Evolutionary conservation across 805 yeast genomes (phyloP).

Genomic region (Candida vaughaniae): DNA sequence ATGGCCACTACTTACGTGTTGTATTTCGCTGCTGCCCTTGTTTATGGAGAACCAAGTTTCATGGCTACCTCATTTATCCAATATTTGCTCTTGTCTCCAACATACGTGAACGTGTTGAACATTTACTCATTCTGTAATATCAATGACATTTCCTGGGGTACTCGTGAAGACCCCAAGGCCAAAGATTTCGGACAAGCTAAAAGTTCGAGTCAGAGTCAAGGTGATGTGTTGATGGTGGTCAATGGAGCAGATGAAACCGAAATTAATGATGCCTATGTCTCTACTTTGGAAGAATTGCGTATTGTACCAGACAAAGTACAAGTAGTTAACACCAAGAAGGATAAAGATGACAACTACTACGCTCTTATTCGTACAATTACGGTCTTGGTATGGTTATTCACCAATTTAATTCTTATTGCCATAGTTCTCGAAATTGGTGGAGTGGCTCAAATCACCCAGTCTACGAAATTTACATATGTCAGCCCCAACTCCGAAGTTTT

Average conservation of each 20-base stretch:
- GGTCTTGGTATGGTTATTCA: constrained; percentile 84
- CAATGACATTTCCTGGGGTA: constrained; percentile 98
- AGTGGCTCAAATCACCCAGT: constrained; percentile 39
- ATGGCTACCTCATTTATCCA: constrained; percentile 87
- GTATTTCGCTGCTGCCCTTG: constrained; percentile 72
- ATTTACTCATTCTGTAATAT: constrained; percentile 95
- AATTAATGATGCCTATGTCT: constrained; percentile 70
- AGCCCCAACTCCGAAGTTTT: constrained; percentile 58
- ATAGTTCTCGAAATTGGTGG: constrained; percentile 87
- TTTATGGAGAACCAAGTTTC: constrained; percentile 90
- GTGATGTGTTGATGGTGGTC: constrained; percentile 40
- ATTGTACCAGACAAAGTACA: constrained; percentile 29
- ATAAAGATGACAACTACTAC: constrained; percentile 70
- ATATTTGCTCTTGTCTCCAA: constrained; percentile 80
- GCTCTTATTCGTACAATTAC: constrained; percentile 89
- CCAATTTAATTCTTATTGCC: constrained; percentile 79
- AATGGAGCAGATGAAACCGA: constrained; percentile 73
- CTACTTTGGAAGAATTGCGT: constrained; percentile 59
- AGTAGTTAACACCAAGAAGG: constrained; percentile 18
- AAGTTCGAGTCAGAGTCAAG: constrained; percentile 36
- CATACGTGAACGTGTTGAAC: constrained; percentile 86
- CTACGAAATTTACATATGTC: constrained; percentile 30
- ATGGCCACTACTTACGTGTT: constrained; percentile 79
- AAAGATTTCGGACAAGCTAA: constrained; percentile 84
- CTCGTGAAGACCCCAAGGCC: constrained; percentile 72